Base-by-base conservation (phyloP, 495 filamentous ascomycete species). In the Trichoderma gamsii region DNA sequence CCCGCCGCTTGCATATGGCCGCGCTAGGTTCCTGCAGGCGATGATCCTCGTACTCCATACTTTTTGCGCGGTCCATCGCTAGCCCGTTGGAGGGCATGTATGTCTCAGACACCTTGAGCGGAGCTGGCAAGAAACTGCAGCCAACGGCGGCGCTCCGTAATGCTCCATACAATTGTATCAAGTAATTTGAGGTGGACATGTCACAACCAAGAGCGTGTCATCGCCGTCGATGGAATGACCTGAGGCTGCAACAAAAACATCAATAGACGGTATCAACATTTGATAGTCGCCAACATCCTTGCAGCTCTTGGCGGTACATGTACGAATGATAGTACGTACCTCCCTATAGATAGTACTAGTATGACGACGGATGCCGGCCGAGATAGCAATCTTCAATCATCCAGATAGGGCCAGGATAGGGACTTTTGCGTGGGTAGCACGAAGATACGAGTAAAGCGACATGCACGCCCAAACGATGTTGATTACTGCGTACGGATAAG, bases 11-110 rank as follows among this genome's bases (percentile, higher is more conserved):
- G 56, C 56, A 61, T 21, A 12, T 32, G n/a, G 56, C 25, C 5
- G 56, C 56, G 16, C 56, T 61, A 61, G 56, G 56, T 61, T 61
- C 25, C 56, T 61, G 56, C 56, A 61, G 25, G 56, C 11, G 8
- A 61, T 12, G 23, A 32, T 32, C 56, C 5, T 29, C 56, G 56
- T 61, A 61, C 56, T 32, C 56, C 56, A 61, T 61, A 61, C 56
- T 29, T 61, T 61, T n/a, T 56, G 49, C n/a, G 49, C 49, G 18
- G n/a, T 11, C 18, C n/a, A 16, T n/a, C 15, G 44, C n/a, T 52
- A 52, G 49, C 49, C 7, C n/a, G 3, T 2, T 7, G 2, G 8
- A 38, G 35, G 35, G 27, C 35, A 4, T 25, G 23, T 13, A 61
- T 61, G 56, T 61, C 56, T 61, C 56, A 61, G 27, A 61, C 8